These are phyloP conservation scores for Trichothecium sympodiale DNA, from an alignment of 2,329 filamentous ascomycete genomes.

Conservation along the genomic window DNA sequence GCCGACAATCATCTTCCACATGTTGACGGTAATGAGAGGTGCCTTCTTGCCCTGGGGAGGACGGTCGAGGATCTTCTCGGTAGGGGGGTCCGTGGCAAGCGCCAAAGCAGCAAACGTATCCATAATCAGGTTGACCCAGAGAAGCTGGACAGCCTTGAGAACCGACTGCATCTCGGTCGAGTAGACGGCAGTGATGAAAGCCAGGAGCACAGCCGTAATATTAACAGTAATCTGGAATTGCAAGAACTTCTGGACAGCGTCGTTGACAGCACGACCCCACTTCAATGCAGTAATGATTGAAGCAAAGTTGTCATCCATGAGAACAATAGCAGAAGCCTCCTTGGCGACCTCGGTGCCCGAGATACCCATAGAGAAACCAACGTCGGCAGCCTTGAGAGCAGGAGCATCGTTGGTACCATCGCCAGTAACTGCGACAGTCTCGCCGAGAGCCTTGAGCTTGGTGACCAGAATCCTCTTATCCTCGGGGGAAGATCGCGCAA, in stretches of 20 bases:
- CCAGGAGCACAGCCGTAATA: slow-evolving; percentile 53
- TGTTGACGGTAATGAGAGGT: slow-evolving; percentile 60
- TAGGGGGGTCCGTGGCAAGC: slow-evolving; percentile 49
- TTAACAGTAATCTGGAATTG: slow-evolving; percentile 60
- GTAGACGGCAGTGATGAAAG: slow-evolving; percentile 51
- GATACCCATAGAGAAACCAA: slow-evolving; percentile 54
- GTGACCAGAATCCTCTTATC: slow-evolving; percentile 53
- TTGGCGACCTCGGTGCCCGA: slow-evolving; percentile 51
- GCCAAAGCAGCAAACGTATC: slow-evolving; percentile 57
- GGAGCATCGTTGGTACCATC: slow-evolving; percentile 54
- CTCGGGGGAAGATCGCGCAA: slow-evolving; percentile 54
- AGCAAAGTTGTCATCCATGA: slow-evolving; percentile 52
- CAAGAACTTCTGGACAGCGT: slow-evolving; percentile 49
- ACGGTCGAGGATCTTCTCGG: slow-evolving; percentile 42
- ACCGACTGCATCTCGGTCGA: slow-evolving; percentile 45
- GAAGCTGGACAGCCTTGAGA: slow-evolving; percentile 51
- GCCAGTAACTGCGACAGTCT: slow-evolving; percentile 51
- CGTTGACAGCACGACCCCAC: slow-evolving; percentile 50
- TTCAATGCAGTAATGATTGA: slow-evolving; percentile 51
- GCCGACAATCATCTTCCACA: slow-evolving; percentile 88
- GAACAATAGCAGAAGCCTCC: slow-evolving; percentile 50
- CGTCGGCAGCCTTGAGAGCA: slow-evolving; percentile 49
- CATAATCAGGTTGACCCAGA: slow-evolving; percentile 63
- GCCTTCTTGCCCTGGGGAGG: slow-evolving; percentile 67
- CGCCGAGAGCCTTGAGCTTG: slow-evolving; percentile 49